Evolutionary conservation across 1,139 yeast species (phyloP).

Genomic region (Taiozyma sp.): DNA sequence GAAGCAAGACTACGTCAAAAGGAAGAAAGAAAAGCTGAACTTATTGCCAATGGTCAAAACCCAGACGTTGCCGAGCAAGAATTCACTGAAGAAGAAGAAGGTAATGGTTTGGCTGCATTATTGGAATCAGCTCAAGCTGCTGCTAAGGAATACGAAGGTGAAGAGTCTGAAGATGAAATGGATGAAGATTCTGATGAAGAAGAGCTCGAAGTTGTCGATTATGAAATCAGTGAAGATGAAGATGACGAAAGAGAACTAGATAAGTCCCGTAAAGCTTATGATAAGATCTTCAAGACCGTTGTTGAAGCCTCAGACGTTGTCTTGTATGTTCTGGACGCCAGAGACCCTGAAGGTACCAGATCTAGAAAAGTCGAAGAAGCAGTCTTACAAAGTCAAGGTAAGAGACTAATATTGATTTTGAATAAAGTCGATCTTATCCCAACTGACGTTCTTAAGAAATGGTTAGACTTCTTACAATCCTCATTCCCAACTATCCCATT

Average conservation of each 20-base stretch:
- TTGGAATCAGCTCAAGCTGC: slow-evolving; percentile 86
- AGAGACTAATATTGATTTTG: slow-evolving; percentile 78
- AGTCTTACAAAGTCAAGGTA: slow-evolving; percentile 73
- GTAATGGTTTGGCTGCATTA: slow-evolving; percentile 73
- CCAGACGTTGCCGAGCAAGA: slow-evolving; percentile 39
- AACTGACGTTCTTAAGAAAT: slow-evolving; percentile 71
- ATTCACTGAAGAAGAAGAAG: slow-evolving; percentile 36
- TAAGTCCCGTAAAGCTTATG: slow-evolving; percentile 88
- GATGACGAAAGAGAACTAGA: slow-evolving; percentile 53
- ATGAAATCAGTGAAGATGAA: slow-evolving; percentile 44
- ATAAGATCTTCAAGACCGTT: slow-evolving; percentile 76
- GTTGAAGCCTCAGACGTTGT: slow-evolving; percentile 90
- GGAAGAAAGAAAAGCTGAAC: slow-evolving; percentile 39
- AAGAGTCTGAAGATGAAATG: slow-evolving; percentile 29
- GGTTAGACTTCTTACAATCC: slow-evolving; percentile 77
- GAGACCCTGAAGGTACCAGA: slow-evolving; percentile 96
- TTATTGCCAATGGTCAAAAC: slow-evolving; percentile 40
- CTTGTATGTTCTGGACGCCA: slow-evolving; percentile 89
- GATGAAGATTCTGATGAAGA: slow-evolving; percentile 26
- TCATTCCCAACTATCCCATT: slow-evolving; percentile 92
- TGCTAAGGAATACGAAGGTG: slow-evolving; percentile 69
- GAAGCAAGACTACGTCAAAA: slow-evolving; percentile 51
- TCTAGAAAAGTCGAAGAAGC: slow-evolving; percentile 90
- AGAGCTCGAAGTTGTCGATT: slow-evolving; percentile 48
- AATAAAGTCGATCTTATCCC: slow-evolving; percentile 95